Base-by-base conservation (phyloP, 2,329 filamentous ascomycete genomes). In the Calonectria pteridis region DNA sequence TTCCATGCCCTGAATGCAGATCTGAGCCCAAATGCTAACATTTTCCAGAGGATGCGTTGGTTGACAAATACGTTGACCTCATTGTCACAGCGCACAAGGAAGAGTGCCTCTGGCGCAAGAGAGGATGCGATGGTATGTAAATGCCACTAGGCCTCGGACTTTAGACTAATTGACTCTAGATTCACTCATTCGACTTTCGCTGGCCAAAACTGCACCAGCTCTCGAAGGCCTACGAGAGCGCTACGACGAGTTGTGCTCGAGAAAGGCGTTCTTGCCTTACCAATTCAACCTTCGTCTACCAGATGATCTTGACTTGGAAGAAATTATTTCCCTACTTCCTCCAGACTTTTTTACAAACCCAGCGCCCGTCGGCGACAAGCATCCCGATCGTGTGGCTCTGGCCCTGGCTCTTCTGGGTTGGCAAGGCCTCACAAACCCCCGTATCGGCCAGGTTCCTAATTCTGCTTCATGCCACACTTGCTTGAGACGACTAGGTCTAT, bases 401-500 rank as follows among this genome's bases (percentile, higher is more conserved):
- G 87, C 89, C 1, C 87, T 97, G 68, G 93, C 94, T 14, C 84
- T 95, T 26, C 90, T 93, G 72, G 94, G 94, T 40, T 96, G 94
- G 94, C 91, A 95, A 79, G 92, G 91, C n/a, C 86, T 92, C 3
- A 86, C 85, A 9, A 89, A 91, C 77, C 76, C 85, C 16, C 85
- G 88, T 81, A 85, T 92, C 79, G 84, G 92, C 81, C 84, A 91
- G 1, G 91, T 93, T 28, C 91, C 93, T 50, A 94, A 95, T 73
- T 91, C 96, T 20, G 93, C 94, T 7, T 92, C 92, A 6, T 99
- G 97, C 83, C 90, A 93, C 72, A 94, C 95, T 26, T 99, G 97
- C 82, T 94, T 98, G 81, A 92, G 97, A 73, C 92, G 96, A 1
- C 88, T 98, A 0, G 97, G 97, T 0, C 88, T 99, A 2, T 99